Conservation (phyloP, 441 rosid genomes). For the Dalechampia spathulata region DNA sequence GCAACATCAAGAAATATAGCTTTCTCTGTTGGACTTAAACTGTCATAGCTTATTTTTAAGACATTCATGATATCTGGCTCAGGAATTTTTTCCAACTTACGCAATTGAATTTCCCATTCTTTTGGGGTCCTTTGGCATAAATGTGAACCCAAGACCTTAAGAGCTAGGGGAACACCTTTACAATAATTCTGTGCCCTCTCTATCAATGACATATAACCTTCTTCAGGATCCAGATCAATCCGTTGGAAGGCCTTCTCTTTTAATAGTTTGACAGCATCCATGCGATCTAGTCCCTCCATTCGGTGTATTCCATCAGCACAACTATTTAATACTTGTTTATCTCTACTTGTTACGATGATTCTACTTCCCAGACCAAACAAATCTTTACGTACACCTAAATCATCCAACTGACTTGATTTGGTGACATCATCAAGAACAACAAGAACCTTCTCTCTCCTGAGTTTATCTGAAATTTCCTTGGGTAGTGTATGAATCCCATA, state of each 20-base stretch:
- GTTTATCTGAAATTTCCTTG: neutral
- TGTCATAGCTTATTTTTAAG: slow-evolving; percentile 5
- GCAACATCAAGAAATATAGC: slow-evolving; percentile 18
- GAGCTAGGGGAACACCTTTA: slow-evolving; percentile 13
- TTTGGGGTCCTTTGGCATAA: neutral
- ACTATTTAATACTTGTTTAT: neutral
- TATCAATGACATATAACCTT: neutral
- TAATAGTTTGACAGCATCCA: slow-evolving; percentile 9
- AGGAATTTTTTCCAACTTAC: slow-evolving; percentile 1
- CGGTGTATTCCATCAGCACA: neutral
- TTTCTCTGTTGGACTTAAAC: neutral
- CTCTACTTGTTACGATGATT: slow-evolving; percentile 7
- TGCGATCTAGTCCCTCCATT: neutral
- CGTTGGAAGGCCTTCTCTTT: slow-evolving; percentile 3
- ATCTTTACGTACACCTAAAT: neutral
- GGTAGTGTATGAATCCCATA: neutral
- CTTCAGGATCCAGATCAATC: too few species aligned
- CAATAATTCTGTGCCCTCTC: neutral
- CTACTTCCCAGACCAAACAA: slow-evolving; percentile 16
- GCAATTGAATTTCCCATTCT: slow-evolving; percentile 8
- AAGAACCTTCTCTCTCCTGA: neutral
- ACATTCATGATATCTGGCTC: neutral
- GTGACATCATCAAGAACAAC: neutral
- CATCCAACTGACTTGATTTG: neutral
- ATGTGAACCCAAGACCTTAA: slow-evolving; percentile 17